Evolutionary conservation across 257 asterid genomes (phyloP).

Genomic region (Striga asiatica): DNA sequence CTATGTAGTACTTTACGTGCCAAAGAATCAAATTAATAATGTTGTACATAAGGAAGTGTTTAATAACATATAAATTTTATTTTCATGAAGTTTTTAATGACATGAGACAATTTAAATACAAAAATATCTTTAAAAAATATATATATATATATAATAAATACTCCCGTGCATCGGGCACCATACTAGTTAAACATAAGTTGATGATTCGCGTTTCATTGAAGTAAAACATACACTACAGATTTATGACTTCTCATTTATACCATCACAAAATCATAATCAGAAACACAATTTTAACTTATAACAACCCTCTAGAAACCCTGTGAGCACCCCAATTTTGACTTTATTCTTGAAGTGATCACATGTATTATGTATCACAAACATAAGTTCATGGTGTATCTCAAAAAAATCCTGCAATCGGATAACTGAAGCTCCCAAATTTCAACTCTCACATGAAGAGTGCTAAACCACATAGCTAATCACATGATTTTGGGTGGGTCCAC

Average conservation of each 20-base stretch:
- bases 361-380: neutral
- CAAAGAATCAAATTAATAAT: no score
- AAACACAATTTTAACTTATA: neutral
- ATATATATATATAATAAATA: no score
- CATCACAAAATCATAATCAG: neutral
- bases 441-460: constrained; percentile 16
- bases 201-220: no score
- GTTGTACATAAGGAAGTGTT: no score
- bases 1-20: no score
- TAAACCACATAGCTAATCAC: constrained; percentile 25
- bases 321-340: neutral
- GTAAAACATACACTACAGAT: no score
- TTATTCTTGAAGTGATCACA: neutral
- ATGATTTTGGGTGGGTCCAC: constrained; percentile 49
- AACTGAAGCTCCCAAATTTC: constrained; percentile 2
- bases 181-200: no score
- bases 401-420: neutral
- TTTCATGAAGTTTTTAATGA: no score
- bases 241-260: neutral
- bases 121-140: no score
- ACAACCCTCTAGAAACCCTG: constrained; percentile 6
- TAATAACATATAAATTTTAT: no score
- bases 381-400: neutral
- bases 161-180: no score
- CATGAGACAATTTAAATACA: no score